Evolutionary conservation across 1,139 yeast species (phyloP).

Genomic region (Pichia sp.): DNA sequence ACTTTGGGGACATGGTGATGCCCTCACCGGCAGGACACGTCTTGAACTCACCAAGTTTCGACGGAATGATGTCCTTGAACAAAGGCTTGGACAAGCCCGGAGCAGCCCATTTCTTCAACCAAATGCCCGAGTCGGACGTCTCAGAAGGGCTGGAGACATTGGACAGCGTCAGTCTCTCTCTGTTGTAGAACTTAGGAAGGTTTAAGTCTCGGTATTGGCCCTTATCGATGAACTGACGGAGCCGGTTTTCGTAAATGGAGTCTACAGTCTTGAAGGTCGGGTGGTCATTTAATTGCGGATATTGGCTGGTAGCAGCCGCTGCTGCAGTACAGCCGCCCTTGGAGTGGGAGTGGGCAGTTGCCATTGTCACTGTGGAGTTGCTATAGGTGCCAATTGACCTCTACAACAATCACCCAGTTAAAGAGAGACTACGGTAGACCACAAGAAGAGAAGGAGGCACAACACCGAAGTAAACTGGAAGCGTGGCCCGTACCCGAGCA

Average conservation of each 20-base stretch:
- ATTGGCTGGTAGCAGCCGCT: conserved; percentile 15
- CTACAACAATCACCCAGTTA: too few species aligned
- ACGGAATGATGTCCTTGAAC: conserved; percentile 62
- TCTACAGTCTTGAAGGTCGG: conserved; percentile 86
- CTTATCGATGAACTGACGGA: conserved; percentile 71
- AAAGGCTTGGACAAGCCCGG: conserved; percentile 73
- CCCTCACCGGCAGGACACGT: conserved; percentile 62
- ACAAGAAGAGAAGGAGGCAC: too few species aligned
- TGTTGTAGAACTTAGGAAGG: conserved; percentile 78
- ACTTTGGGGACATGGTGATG: conserved; percentile 75
- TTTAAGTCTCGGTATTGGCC: conserved; percentile 64
- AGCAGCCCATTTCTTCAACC: conserved; percentile 57
- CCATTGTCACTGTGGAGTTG: neutral
- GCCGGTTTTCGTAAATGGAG: conserved; percentile 67
- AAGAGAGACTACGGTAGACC: too few species aligned
- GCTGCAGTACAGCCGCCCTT: neutral
- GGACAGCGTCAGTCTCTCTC: conserved; percentile 44
- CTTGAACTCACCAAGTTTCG: conserved; percentile 48
- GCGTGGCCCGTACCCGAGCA: too few species aligned
- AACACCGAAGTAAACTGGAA: too few species aligned
- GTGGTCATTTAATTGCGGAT: conserved; percentile 46
- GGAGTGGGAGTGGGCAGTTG: neutral
- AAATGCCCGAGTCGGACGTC: conserved; percentile 36
- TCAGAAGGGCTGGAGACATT: conserved; percentile 21
- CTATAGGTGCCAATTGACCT: too few species aligned